Evolutionary conservation across 2,329 filamentous ascomycete genomes (phyloP).

Genomic region (Lecanicillium sp.): DNA sequence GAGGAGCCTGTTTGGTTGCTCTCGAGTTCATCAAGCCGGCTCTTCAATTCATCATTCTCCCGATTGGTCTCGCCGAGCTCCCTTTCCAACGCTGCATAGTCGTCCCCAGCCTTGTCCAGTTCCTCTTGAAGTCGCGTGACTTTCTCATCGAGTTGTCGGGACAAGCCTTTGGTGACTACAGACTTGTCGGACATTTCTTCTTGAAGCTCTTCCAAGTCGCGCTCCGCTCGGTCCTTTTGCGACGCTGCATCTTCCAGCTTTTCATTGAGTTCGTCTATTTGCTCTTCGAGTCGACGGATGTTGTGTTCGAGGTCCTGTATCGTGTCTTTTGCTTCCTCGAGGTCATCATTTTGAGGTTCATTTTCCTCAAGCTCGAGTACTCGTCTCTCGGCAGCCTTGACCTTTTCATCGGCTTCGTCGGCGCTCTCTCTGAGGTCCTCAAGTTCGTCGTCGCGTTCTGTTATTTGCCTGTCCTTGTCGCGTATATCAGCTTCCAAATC

Average conservation of each 20-base stretch:
- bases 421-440: conserved; percentile 54
- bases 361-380: conserved; percentile 50
- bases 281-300: conserved; percentile 44
- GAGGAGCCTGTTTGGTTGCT: conserved; percentile 15
- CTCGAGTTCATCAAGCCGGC: conserved; percentile 34
- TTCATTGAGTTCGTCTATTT: conserved; percentile 47
- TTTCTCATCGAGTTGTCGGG: conserved; percentile 68
- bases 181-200: conserved; percentile 77
- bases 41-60: conserved; percentile 37
- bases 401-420: conserved; percentile 48
- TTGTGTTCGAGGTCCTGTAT: conserved; percentile 52
- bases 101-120: conserved; percentile 44
- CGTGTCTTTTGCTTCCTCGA: conserved; percentile 49
- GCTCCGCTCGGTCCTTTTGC: conserved; percentile 50
- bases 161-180: conserved; percentile 65
- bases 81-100: conserved; percentile 44
- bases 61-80: conserved; percentile 38
- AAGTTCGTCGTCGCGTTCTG: conserved; percentile 68
- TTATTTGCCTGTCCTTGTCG: conserved; percentile 66
- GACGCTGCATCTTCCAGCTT: conserved; percentile 44
- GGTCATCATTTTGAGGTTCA: conserved; percentile 40
- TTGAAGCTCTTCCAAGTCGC: conserved; percentile 57
- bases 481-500: conserved; percentile 70
- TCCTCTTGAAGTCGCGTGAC: conserved; percentile 59
- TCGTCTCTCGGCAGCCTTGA: conserved; percentile 46